A percentile compares a stretch with the other conserved stretches of the same genome.
phyloP scores from a whole-genome alignment of 192 early-diverging fungal genomes.

The Chytriomyces confervae region DNA sequence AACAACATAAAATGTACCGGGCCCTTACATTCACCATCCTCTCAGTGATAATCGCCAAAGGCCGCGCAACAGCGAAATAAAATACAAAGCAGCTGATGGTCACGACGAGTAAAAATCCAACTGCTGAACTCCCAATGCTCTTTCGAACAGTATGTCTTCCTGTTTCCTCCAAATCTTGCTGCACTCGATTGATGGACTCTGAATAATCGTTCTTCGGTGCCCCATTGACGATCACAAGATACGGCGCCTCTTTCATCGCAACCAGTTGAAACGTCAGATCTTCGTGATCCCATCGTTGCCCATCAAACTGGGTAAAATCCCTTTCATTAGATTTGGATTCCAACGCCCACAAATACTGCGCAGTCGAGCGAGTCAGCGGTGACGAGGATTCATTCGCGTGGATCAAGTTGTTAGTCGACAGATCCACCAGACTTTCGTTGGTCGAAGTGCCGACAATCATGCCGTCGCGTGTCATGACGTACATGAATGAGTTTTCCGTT shows the following conservation, averaged over 20 bases:
- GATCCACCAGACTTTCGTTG: slow-evolving; percentile 7
- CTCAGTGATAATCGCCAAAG: neutral
- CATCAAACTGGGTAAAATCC: neutral
- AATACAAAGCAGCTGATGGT: neutral
- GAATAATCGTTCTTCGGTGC: slow-evolving; percentile 5
- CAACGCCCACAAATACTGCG: neutral
- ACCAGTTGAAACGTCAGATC: neutral
- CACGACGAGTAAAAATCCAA: neutral
- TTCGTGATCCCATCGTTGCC: neutral
- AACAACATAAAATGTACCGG: neutral
- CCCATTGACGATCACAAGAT: slow-evolving; percentile 15
- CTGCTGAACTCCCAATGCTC: neutral
- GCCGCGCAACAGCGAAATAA: neutral
- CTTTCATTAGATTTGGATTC: neutral
- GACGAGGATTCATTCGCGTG: neutral
- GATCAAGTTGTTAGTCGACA: neutral
- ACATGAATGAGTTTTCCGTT: slow-evolving; percentile 2
- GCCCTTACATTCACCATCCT: neutral
- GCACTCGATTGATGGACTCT: neutral
- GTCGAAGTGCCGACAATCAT: slow-evolving; percentile 11
- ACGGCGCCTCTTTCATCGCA: neutral
- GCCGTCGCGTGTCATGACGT: slow-evolving; percentile 22
- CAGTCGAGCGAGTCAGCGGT: neutral
- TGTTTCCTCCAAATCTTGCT: neutral
- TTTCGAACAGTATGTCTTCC: neutral